Evolutionary conservation across 371 early-diverging fungal genomes (phyloP), one percentile per base, ranked within the genome.

Genomic region (Nematocida sp.): DNA sequence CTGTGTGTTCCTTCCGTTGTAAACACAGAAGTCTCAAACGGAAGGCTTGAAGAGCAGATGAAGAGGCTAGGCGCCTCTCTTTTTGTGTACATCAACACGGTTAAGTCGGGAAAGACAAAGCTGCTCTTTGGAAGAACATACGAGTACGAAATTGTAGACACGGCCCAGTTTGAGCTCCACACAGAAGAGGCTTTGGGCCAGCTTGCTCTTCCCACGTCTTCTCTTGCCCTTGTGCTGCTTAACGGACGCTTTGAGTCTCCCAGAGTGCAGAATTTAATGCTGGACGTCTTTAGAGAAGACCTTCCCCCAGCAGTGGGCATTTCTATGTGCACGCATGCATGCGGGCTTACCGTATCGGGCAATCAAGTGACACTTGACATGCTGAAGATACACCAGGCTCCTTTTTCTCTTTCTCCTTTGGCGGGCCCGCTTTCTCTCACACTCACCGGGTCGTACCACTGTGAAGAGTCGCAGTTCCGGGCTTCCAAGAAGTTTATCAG

Each of bases 21-120:
- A 17, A 70, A 70, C 36, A 45, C 48, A 2, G 40, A 50, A 38
- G 48, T 57, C 2, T 34, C 62, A n/a, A 70, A 70, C 32, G 74
- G 74, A 19, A 45, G 32, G 31, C 63, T 70, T n/a, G 74, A 70
- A 56, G 74, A 23, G 27, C 51, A 41, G 21, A 27, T 70, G 45
- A 70, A 70, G 29, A 57, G 51, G 32, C 5, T 49, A 15, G 48
- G 60, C 13, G 34, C 43, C 27, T 58, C 74, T 3, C 41, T 70
- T n/a, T 70, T 70, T 46, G 58, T 37, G 11, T 70, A 70, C 50
- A 60, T 70, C 13, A 45, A 37, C 52, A 11, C 43, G 8, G 48
- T 25, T 37, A 70, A 70, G 29, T 50, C 13, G 17, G 27, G 50
- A 37, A 27, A 70, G 48, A 7, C 43, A 36, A 37, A 37, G 21